Evolutionary conservation across 2,329 filamentous ascomycete species (phyloP).

Genomic region (Huntiella savannae): DNA sequence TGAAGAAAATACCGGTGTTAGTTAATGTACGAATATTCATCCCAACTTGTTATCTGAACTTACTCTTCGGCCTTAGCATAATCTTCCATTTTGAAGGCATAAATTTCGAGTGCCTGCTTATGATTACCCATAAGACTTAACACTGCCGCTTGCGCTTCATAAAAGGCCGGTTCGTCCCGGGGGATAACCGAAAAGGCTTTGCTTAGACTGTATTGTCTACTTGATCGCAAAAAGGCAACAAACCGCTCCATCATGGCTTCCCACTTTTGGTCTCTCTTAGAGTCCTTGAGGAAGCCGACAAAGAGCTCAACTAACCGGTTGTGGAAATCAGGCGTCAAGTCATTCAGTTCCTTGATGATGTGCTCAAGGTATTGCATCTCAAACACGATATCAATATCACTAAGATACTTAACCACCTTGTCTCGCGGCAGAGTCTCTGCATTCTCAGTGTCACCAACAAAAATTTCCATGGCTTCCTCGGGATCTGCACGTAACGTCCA

Average conservation of each 20-base stretch:
- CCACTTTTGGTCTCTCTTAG: slow-evolving; percentile 29
- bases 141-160: slow-evolving; percentile 75
- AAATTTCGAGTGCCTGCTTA: slow-evolving; percentile 89
- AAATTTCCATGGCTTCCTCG: slow-evolving; percentile 73
- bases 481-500: slow-evolving; percentile 67
- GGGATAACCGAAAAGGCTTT: slow-evolving; percentile 63
- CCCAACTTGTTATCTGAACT: slow-evolving; percentile 17
- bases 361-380: slow-evolving; percentile 79
- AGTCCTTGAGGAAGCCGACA: slow-evolving; percentile 35
- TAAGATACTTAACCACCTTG: slow-evolving; percentile 55
- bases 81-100: slow-evolving; percentile 83
- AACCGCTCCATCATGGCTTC: slow-evolving; percentile 44
- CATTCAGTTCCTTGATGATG: slow-evolving; percentile 70
- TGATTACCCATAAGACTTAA: slow-evolving; percentile 91
- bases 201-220: slow-evolving; percentile 60
- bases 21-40: slow-evolving; percentile 19
- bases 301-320: slow-evolving; percentile 58
- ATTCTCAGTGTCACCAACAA: slow-evolving; percentile 83
- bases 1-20: slow-evolving; percentile 6
- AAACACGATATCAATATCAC: slow-evolving; percentile 46
- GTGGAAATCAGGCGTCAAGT: slow-evolving; percentile 71
- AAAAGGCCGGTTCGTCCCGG: slow-evolving; percentile 66
- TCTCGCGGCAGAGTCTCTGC: slow-evolving; percentile 73
- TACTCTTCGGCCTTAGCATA: slow-evolving; percentile 85
- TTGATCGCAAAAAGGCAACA: slow-evolving; percentile 55